Evolutionary conservation across 176 grass and related monocot genomes (phyloP).

Genomic region (Areca catechu): DNA sequence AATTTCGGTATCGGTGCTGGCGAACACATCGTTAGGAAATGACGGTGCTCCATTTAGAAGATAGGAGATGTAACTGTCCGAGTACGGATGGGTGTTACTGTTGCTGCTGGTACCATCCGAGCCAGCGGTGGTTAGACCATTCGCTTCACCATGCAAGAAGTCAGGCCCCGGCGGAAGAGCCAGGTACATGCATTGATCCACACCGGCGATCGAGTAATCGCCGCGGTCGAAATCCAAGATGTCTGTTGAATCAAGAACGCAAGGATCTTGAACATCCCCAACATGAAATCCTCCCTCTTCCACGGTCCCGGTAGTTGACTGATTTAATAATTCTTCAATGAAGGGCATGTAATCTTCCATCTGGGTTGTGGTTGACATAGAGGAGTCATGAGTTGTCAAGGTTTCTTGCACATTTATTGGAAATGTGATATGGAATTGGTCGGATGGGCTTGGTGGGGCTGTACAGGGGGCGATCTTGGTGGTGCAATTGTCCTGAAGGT

Average conservation of each 20-base stretch:
- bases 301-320: not conserved
- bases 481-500: too few relatives aligned
- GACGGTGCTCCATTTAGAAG: conserved; percentile 1
- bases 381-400: too few relatives aligned
- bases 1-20: not conserved
- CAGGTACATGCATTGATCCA: not conserved
- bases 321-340: too few relatives aligned
- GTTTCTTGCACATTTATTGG: too few relatives aligned
- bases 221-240: not conserved
- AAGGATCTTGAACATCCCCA: not conserved
- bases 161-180: not conserved
- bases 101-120: not conserved
- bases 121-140: not conserved
- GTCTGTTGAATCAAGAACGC: not conserved
- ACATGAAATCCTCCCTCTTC: not conserved
- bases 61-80: conserved; percentile 9
- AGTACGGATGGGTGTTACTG: too few relatives aligned
- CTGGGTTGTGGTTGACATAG: not conserved
- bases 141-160: not conserved
- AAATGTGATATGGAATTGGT: too few relatives aligned
- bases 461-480: not conserved
- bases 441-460: not conserved
- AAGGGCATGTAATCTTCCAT: too few relatives aligned
- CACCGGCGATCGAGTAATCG: not conserved
- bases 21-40: not conserved